Percentiles rank a stretch among this genome's conserved stretches.
Conservation (phyloP, 257 asterid genomes). For the Przewalskia tangutica region DNA sequence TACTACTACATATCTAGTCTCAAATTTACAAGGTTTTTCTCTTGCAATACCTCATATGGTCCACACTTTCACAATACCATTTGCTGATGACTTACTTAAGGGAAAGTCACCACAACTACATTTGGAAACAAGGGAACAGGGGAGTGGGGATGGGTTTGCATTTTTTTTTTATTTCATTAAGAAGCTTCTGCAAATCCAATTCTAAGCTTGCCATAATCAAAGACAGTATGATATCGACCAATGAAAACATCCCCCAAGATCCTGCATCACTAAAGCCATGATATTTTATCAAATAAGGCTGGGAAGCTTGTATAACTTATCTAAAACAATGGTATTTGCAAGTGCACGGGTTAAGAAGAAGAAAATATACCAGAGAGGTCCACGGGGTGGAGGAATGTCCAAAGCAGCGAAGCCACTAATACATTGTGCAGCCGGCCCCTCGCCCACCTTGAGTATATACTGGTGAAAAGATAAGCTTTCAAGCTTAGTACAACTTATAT, state of each 20-base stretch:
- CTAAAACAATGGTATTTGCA: neutral
- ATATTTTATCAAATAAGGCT: neutral
- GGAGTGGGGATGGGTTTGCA: neutral
- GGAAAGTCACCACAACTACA: neutral
- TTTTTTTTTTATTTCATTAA: conserved; percentile 14
- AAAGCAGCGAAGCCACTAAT: conserved; percentile 62
- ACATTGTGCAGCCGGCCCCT: conserved; percentile 62
- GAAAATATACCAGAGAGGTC: conserved; percentile 64
- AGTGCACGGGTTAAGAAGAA: neutral
- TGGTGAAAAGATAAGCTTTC: conserved; percentile 12
- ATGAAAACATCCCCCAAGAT: conserved; percentile 89
- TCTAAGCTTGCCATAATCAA: conserved; percentile 59
- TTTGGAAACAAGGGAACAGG: neutral
- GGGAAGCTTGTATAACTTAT: neutral
- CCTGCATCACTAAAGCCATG: conserved; percentile 34
- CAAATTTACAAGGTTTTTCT: neutral
- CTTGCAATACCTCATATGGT: neutral
- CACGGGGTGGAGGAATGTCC: conserved; percentile 76
- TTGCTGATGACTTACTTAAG: neutral
- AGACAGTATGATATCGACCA: conserved; percentile 93
- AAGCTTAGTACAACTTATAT: neutral
- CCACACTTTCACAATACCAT: neutral
- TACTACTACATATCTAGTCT: neutral
- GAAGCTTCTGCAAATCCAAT: conserved; percentile 98
- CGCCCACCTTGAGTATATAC: conserved; percentile 71